Evolutionary conservation across 2,329 filamentous ascomycete genomes (phyloP).

Genomic region (Monosporascus sp.): DNA sequence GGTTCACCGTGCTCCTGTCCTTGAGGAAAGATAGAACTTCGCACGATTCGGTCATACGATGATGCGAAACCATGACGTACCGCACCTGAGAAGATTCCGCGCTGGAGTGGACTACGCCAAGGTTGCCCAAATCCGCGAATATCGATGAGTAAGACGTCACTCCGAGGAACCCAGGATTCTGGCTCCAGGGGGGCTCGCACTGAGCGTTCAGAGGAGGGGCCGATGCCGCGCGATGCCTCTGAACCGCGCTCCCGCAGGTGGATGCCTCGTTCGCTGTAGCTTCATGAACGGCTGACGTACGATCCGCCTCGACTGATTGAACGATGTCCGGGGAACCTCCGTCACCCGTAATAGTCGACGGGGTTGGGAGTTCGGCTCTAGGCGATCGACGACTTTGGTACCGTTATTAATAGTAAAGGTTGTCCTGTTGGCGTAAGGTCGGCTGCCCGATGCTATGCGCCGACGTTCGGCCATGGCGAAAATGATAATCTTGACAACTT

Average conservation of each 20-base stretch:
- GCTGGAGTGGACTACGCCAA: conserved; percentile 19
- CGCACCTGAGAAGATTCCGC: conserved; percentile 18
- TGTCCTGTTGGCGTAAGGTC: background rate
- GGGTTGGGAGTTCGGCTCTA: conserved; percentile 14
- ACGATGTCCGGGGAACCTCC: conserved; percentile 8
- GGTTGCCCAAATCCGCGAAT: conserved; percentile 24
- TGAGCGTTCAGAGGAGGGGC: conserved; percentile 20
- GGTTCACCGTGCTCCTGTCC: conserved; percentile 22
- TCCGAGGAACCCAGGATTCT: conserved; percentile 26
- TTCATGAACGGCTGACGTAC: conserved; percentile 1
- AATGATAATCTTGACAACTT: conserved; percentile 9
- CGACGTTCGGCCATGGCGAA: background rate
- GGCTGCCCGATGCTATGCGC: no score
- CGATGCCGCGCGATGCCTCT: conserved; percentile 24
- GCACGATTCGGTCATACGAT: conserved; percentile 25
- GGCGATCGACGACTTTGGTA: conserved; percentile 13
- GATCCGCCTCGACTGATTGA: conserved; percentile 18
- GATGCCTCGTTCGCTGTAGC: background rate
- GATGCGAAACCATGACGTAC: conserved; percentile 22
- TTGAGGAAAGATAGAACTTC: conserved; percentile 27
- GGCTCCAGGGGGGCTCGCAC: conserved; percentile 10
- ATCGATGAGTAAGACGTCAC: conserved; percentile 26
- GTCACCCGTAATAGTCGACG: conserved; percentile 13
- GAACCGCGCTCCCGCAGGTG: conserved; percentile 8
- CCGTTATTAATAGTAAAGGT: conserved; percentile 1